Conservation (phyloP, 2,329 filamentous ascomycete genomes). For the Chlorencoelia australis region DNA sequence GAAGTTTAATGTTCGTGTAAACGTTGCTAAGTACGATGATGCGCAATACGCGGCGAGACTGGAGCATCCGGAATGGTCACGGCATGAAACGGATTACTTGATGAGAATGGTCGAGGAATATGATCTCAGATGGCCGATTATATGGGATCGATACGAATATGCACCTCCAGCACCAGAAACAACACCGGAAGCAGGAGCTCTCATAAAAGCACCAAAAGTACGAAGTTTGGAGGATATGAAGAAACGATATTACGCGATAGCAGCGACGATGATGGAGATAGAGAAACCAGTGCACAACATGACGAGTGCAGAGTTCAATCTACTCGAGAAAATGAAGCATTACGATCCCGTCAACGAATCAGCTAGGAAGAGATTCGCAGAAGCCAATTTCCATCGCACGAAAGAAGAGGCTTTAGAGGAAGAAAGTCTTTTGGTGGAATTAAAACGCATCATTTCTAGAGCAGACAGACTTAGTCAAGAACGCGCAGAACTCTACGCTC, state of each 20-base stretch:
- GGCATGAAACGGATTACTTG: slow-evolving; percentile 89
- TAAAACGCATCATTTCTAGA: slow-evolving; percentile 82
- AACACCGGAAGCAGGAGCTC: slow-evolving; percentile 36
- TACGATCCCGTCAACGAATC: slow-evolving; percentile 76
- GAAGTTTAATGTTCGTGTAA: slow-evolving; percentile 77
- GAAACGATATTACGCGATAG: slow-evolving; percentile 78
- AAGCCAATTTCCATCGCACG: slow-evolving; percentile 66
- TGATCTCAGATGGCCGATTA: slow-evolving; percentile 81
- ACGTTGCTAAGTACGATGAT: slow-evolving; percentile 72
- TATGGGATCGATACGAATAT: slow-evolving; percentile 89
- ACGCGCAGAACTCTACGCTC: slow-evolving; percentile 73
- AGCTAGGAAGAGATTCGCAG: slow-evolving; percentile 74
- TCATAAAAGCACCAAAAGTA: slow-evolving; percentile 38
- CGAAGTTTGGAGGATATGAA: slow-evolving; percentile 87
- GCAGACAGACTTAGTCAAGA: slow-evolving; percentile 82
- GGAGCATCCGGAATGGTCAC: slow-evolving; percentile 70
- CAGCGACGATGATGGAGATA: slow-evolving; percentile 69
- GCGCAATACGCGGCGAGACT: slow-evolving; percentile 75
- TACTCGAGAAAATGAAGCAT: slow-evolving; percentile 76
- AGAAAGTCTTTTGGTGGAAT: slow-evolving; percentile 76
- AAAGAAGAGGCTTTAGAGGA: slow-evolving; percentile 89
- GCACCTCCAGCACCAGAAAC: slow-evolving; percentile 35
- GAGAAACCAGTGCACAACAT: slow-evolving; percentile 77
- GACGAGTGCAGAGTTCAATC: slow-evolving; percentile 72
- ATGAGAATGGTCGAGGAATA: slow-evolving; percentile 65